These are phyloP conservation scores for Salvia miltiorrhiza DNA, from an alignment of 257 asterid genomes.

Conservation along the genomic window DNA sequence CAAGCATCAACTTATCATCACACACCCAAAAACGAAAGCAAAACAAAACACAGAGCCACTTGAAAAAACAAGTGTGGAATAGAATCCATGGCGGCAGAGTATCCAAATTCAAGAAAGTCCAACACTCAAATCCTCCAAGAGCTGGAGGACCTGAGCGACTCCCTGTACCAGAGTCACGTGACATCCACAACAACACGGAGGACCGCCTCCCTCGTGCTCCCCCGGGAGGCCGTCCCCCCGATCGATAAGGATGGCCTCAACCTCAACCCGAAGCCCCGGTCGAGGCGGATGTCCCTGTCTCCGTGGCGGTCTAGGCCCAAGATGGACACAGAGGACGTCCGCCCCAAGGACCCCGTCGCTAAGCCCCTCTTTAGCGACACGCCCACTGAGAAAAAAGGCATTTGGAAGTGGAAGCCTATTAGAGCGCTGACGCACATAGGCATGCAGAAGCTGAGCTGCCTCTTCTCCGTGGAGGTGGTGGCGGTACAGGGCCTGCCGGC, in stretches of 20 bases:
- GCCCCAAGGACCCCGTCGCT: neutral
- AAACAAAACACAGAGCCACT: neutral
- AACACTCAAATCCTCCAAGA: constrained; percentile 69
- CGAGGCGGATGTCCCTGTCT: constrained; percentile 76
- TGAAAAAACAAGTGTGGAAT: too few relatives aligned
- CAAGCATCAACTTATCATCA: constrained; percentile 32
- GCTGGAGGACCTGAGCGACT: constrained; percentile 70
- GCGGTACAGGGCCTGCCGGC: constrained; percentile 61
- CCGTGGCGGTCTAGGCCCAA: constrained; percentile 73
- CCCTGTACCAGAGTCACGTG: constrained; percentile 51
- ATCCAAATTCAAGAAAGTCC: constrained; percentile 42
- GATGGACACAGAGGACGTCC: constrained; percentile 18
- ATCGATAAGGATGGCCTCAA: constrained; percentile 29
- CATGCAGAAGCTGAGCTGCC: constrained; percentile 85
- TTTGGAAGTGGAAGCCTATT: constrained; percentile 92
- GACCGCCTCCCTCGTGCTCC: constrained; percentile 73
- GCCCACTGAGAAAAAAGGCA: constrained; percentile 50
- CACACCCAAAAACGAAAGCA: constrained; percentile 24
- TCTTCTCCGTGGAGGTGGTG: constrained; percentile 81
- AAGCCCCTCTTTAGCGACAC: constrained; percentile 25
- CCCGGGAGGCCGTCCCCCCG: constrained; percentile 49
- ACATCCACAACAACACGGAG: constrained; percentile 29
- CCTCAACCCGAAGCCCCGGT: constrained; percentile 61
- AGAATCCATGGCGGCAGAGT: constrained; percentile 36
- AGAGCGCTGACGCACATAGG: constrained; percentile 70